Percentiles rank a stretch among this genome's conserved stretches.
phyloP scores from a whole-genome alignment of 345 rosid species.

The Rhizophora apiculata region DNA sequence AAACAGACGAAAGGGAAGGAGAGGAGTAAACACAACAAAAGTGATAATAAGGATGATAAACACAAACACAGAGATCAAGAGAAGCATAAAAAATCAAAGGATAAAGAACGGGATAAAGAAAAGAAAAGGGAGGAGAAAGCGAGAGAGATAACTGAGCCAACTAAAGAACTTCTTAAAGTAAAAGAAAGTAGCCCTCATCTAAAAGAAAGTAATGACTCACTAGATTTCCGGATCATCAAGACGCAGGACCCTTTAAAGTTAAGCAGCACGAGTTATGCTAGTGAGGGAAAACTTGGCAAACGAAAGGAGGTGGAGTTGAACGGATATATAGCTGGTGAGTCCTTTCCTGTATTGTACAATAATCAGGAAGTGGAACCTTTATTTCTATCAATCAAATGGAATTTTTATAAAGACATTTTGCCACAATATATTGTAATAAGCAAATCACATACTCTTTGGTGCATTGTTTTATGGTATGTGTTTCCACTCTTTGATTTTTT shows the following conservation, averaged over 20 bases:
- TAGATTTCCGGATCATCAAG: conserved; percentile 19
- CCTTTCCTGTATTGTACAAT: conserved; percentile 22
- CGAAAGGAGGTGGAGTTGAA: conserved; percentile 26
- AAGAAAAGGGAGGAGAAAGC: conserved; percentile 44
- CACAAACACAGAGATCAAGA: conserved; percentile 29
- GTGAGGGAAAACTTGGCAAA: conserved; percentile 22
- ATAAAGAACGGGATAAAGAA: conserved; percentile 34
- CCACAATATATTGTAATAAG: neutral
- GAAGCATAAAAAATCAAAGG: conserved; percentile 33
- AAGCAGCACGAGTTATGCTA: conserved; percentile 8
- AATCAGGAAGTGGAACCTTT: conserved; percentile 17
- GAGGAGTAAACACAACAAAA: conserved; percentile 34
- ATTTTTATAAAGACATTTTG: conserved; percentile 10
- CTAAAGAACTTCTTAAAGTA: conserved; percentile 35
- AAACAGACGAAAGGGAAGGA: conserved; percentile 38
- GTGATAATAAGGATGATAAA: conserved; percentile 32
- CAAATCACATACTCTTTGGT: conserved; percentile 15
- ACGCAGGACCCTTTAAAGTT: conserved; percentile 15
- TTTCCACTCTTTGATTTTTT: conserved; percentile 1
- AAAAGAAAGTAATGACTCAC: conserved; percentile 20
- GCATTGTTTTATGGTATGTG: conserved; percentile 14
- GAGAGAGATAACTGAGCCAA: conserved; percentile 30
- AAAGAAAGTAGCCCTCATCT: conserved; percentile 17
- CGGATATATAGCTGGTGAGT: conserved; percentile 35
- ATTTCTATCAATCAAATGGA: conserved; percentile 19